Evolutionary conservation across 2,329 filamentous ascomycete species (phyloP).

Genomic region (Phymatotrichopsis omnivora): DNA sequence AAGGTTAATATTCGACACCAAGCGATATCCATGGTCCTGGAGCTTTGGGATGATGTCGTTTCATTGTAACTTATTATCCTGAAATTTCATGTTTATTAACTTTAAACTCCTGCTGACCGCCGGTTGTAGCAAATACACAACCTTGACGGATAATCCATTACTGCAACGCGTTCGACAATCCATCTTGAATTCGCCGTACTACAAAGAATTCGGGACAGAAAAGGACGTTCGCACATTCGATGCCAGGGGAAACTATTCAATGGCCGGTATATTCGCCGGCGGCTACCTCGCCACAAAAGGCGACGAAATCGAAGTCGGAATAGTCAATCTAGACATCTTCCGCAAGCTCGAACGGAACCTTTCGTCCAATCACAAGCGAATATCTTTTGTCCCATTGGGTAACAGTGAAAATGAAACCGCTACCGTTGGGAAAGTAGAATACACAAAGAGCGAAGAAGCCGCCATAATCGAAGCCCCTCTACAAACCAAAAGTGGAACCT

Average conservation of each 20-base stretch:
- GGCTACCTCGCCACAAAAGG: slow-evolving; percentile 27
- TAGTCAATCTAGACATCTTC: slow-evolving; percentile 23
- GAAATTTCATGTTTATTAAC: background rate
- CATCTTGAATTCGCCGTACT: slow-evolving; percentile 26
- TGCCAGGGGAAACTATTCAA: slow-evolving; percentile 24
- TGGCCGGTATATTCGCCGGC: slow-evolving; percentile 27
- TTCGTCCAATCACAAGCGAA: background rate
- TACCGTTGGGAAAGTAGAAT: slow-evolving; percentile 32
- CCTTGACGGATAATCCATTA: slow-evolving; percentile 24
- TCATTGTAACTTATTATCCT: slow-evolving; percentile 23
- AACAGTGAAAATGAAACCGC: slow-evolving; percentile 28
- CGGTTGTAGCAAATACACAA: slow-evolving; percentile 16
- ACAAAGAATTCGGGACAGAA: slow-evolving; percentile 25
- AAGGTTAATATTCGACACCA: slow-evolving; percentile 46
- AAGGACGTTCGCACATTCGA: slow-evolving; percentile 28
- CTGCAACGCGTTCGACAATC: slow-evolving; percentile 27
- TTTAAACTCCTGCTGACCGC: no score
- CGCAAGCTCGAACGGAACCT: slow-evolving; percentile 11
- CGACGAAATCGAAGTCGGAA: slow-evolving; percentile 24
- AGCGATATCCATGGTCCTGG: slow-evolving; percentile 42
- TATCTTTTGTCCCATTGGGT: slow-evolving; percentile 23
- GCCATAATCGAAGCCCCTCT: slow-evolving; percentile 30
- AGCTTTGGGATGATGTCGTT: slow-evolving; percentile 30
- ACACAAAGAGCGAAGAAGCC: slow-evolving; percentile 10
- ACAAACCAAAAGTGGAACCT: slow-evolving; percentile 43